A percentile compares a stretch with the other conserved stretches of the same genome.
Evolutionary conservation across 306 rosid species (phyloP).

Genomic region (Glycine tomentella): DNA sequence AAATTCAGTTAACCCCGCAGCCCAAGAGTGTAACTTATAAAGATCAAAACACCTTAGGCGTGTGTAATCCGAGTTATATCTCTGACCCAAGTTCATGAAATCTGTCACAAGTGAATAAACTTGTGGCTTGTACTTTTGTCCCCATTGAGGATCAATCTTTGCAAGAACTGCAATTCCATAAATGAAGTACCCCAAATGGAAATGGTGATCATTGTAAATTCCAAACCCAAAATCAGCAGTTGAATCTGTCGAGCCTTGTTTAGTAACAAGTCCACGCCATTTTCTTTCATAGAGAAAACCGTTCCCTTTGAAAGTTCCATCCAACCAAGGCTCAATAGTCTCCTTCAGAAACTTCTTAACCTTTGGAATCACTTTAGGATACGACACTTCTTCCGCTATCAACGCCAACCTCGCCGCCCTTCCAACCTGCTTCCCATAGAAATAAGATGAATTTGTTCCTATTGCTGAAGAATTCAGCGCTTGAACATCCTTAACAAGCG

Average conservation of each 20-base stretch:
- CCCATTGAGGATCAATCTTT: conserved; percentile 84
- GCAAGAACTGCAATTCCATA: conserved; percentile 86
- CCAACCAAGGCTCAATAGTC: conserved; percentile 86
- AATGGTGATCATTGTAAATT: conserved; percentile 85
- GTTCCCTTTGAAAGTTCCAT: conserved; percentile 75
- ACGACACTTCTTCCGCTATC: conserved; percentile 84
- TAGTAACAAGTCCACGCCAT: conserved; percentile 86
- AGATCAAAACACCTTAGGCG: conserved; percentile 71
- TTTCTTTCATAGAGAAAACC: conserved; percentile 74
- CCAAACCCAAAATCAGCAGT: conserved; percentile 93
- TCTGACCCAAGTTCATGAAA: conserved; percentile 67
- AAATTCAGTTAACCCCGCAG: conserved; percentile 61
- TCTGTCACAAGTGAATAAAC: conserved; percentile 77
- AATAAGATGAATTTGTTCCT: conserved; percentile 67
- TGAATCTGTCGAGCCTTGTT: conserved; percentile 73
- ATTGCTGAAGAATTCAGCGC: conserved; percentile 55
- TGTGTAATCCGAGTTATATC: conserved; percentile 51
- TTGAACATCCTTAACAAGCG: conserved; percentile 72
- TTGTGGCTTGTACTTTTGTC: conserved; percentile 70
- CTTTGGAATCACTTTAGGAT: conserved; percentile 60
- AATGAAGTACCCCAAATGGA: conserved; percentile 83
- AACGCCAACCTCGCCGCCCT: conserved; percentile 91
- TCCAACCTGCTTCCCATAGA: conserved; percentile 78
- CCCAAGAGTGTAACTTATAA: conserved; percentile 79
- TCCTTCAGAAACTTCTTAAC: conserved; percentile 66